Evolutionary conservation across 768 basidiomycete genomes (phyloP).

Genomic region (Candolleomyces aberdarensis): DNA sequence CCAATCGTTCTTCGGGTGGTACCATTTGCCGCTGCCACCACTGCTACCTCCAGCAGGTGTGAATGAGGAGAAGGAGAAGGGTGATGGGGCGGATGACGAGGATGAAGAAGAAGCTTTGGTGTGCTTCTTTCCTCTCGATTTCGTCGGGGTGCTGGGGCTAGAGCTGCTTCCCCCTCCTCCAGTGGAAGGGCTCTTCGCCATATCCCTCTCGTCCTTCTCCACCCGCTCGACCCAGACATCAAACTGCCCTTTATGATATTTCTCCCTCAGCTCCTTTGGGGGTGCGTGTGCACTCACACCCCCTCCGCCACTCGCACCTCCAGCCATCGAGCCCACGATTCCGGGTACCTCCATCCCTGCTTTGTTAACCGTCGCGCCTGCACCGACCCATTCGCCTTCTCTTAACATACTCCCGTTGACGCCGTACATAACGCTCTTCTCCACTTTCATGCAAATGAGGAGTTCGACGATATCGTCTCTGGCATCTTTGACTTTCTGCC

Average conservation of each 20-base stretch:
- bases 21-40: neutral
- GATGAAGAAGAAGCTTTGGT: neutral
- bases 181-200: neutral
- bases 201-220: neutral
- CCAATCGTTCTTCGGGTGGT: neutral
- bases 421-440: neutral
- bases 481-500: neutral
- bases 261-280: neutral
- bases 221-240: neutral
- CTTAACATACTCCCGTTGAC: neutral
- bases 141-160: neutral
- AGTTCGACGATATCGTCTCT: neutral
- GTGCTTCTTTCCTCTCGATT: neutral
- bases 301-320: neutral
- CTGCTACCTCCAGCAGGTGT: too few relatives aligned
- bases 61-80: neutral
- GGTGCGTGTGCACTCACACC: neutral
- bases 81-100: neutral
- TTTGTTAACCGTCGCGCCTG: neutral
- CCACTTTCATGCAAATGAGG: neutral
- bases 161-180: neutral
- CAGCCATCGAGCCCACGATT: neutral
- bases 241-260: slow-evolving; percentile 1
- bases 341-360: neutral
- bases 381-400: neutral